These are phyloP conservation scores for Yarrowia porcina DNA, from an alignment of 805 yeast genomes.

Conservation along the genomic window DNA sequence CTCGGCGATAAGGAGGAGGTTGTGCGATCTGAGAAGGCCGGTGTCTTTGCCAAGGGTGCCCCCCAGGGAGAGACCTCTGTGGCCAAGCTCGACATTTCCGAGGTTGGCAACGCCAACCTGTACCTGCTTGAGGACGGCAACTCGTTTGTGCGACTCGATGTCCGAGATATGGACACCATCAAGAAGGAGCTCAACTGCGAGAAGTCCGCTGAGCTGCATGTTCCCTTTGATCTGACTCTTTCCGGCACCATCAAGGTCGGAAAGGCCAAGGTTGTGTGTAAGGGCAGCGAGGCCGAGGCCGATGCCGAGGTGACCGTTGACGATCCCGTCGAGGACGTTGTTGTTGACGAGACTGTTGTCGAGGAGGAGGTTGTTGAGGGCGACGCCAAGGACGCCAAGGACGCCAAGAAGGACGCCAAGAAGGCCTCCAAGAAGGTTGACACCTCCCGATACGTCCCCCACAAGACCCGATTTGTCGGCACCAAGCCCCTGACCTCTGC, in stretches of 20 bases:
- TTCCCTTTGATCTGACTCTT: constrained; percentile 27
- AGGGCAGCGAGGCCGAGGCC: constrained; percentile 21
- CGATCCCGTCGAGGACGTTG: not conserved
- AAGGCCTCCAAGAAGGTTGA: constrained; percentile 27
- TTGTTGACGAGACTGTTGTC: not conserved
- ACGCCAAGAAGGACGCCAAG: constrained; percentile 30
- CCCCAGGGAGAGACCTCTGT: constrained; percentile 38
- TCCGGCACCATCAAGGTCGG: constrained; percentile 28
- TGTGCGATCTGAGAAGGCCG: constrained; percentile 31
- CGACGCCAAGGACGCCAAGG: constrained; percentile 29
- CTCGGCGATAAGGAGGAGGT: constrained; percentile 31
- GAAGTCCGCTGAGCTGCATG: constrained; percentile 25
- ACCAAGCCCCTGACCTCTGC: constrained; percentile 51
- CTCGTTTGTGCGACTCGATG: constrained; percentile 36
- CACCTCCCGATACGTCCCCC: constrained; percentile 27
- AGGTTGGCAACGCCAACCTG: constrained; percentile 35
- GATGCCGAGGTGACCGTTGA: constrained; percentile 26
- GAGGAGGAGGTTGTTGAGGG: not conserved
- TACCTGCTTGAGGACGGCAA: constrained; percentile 43
- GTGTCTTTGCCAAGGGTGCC: constrained; percentile 51
- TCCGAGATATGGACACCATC: constrained; percentile 31
- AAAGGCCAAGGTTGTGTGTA: constrained; percentile 12
- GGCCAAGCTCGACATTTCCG: constrained; percentile 33
- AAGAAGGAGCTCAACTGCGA: constrained; percentile 31
- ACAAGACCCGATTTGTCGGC: constrained; percentile 40